A percentile compares a stretch with the other conserved stretches of the same genome.
phyloP scores from a whole-genome alignment of 148 eudicot species.

The Rhododendron henanense region DNA sequence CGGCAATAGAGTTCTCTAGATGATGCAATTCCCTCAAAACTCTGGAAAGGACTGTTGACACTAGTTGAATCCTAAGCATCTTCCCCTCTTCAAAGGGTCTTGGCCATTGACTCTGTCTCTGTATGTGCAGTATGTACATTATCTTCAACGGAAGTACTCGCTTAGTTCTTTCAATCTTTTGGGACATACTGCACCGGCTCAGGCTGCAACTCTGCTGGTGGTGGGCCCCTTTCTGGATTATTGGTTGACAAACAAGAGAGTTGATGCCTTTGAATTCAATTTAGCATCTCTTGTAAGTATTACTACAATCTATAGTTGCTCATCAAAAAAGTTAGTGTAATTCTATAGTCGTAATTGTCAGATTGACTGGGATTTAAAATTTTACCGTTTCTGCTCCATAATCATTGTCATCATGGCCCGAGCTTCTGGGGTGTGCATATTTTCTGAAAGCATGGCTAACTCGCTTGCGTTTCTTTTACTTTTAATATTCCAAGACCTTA shows the following conservation, averaged over 20 bases:
- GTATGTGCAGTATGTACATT: conserved; percentile 61
- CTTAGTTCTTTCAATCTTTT: conserved; percentile 69
- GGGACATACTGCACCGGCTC: conserved; percentile 79
- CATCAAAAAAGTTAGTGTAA: neutral
- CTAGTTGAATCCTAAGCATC: neutral
- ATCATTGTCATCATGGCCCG: neutral
- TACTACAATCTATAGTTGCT: neutral
- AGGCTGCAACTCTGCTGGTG: conserved; percentile 58
- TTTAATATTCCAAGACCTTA: neutral
- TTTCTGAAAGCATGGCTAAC: neutral
- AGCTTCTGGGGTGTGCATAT: neutral
- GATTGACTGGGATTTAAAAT: neutral
- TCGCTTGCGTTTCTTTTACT: neutral
- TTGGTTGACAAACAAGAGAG: conserved; percentile 65
- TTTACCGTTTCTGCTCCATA: neutral
- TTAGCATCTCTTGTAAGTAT: conserved; percentile 52
- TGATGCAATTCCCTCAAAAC: neutral
- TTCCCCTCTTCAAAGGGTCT: neutral
- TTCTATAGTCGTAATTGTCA: neutral
- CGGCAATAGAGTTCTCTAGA: neutral
- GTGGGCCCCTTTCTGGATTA: conserved; percentile 73
- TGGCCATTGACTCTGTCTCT: conserved; percentile 8
- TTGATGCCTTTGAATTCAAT: conserved; percentile 55
- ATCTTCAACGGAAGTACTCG: conserved; percentile 70
- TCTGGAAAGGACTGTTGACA: neutral